phyloP scores from a whole-genome alignment of 352 stramenopile species.

The Phytophthora pini region DNA sequence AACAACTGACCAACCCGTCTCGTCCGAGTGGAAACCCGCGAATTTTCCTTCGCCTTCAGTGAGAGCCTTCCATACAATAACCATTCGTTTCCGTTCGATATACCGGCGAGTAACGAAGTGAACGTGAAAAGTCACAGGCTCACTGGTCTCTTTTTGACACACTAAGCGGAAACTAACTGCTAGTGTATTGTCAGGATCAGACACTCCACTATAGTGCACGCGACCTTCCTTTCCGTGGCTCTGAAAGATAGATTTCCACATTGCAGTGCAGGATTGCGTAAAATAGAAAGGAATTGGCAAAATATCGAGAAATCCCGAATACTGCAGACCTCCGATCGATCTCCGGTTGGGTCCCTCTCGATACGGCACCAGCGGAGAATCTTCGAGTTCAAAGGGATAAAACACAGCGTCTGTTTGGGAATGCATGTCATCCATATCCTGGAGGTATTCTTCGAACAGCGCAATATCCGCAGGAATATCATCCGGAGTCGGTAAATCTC shows the following conservation, averaged over 20 bases:
- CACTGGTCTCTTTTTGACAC: neutral
- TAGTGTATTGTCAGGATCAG: neutral
- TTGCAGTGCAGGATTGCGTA: neutral
- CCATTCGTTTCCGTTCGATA: neutral
- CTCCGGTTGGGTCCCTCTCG: neutral
- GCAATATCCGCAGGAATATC: constrained; percentile 1
- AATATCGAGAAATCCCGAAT: neutral
- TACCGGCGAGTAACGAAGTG: constrained; percentile 1
- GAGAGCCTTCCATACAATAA: constrained; percentile 5
- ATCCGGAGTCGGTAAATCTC: neutral
- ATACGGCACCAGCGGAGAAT: neutral
- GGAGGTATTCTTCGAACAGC: neutral
- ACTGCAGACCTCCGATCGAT: neutral
- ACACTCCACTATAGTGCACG: neutral
- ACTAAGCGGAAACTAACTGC: neutral
- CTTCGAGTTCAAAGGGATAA: neutral
- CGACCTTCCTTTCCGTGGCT: constrained; percentile 4
- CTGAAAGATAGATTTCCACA: neutral
- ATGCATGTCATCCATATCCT: constrained; percentile 1
- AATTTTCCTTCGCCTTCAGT: constrained; percentile 18
- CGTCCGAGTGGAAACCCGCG: constrained; percentile 19
- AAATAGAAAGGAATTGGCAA: constrained; percentile 1
- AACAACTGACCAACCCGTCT: constrained; percentile 20
- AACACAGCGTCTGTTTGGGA: neutral
- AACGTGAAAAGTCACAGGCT: neutral